A percentile compares a stretch with the other conserved stretches of the same genome.
Evolutionary conservation across 2,329 filamentous ascomycete genomes (phyloP).

Genomic region (Trichoderma atrobrunneum): DNA sequence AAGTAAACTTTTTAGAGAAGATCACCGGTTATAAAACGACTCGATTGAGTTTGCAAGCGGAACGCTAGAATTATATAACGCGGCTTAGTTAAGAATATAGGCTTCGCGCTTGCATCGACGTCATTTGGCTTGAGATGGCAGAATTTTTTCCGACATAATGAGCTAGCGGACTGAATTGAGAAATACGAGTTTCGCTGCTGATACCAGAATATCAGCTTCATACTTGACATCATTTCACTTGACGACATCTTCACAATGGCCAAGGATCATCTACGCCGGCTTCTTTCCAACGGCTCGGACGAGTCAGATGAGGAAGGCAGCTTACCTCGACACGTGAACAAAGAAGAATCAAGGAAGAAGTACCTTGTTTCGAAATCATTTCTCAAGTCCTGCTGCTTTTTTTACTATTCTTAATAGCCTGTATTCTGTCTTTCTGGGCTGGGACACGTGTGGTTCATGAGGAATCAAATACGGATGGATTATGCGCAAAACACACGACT

Average conservation of each 20-base stretch:
- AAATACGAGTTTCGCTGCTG: not conserved
- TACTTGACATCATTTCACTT: not conserved
- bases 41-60: not conserved
- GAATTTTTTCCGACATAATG: not conserved
- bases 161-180: not conserved
- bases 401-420: not conserved
- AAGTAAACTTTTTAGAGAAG: not conserved
- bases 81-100: not conserved
- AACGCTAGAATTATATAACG: not conserved
- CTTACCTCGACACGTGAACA: not conserved
- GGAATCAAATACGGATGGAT: constrained; percentile 6
- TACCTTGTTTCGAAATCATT: not conserved
- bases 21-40: not conserved
- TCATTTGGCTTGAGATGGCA: not conserved
- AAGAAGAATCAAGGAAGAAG: not conserved
- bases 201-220: not conserved
- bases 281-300: not conserved
- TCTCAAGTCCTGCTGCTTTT: not conserved
- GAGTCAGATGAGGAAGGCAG: constrained; percentile 19
- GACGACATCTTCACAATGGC: not conserved
- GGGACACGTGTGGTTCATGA: not conserved
- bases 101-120: not conserved
- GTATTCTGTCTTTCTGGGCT: constrained; percentile 14
- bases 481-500: constrained; percentile 34
- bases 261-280: constrained; percentile 2